A percentile compares a stretch with the other conserved stretches of the same genome.
Evolutionary conservation across 2,329 filamentous ascomycete genomes (phyloP).

Genomic region (Claviceps arundinis): DNA sequence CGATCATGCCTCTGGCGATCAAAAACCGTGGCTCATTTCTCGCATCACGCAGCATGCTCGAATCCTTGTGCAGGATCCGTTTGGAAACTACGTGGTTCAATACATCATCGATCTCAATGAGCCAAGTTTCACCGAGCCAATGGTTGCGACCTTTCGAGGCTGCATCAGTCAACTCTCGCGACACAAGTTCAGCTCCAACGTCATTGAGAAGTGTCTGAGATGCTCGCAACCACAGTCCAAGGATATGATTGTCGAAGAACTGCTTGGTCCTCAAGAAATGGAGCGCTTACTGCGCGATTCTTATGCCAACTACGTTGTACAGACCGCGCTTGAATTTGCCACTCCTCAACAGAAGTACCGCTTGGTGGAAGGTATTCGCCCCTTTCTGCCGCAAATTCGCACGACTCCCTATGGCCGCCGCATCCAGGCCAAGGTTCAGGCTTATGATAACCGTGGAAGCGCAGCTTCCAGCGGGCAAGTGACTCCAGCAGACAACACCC

Average conservation of each 20-base stretch:
- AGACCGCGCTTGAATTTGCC: conserved; percentile 83
- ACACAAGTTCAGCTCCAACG: conserved; percentile 98
- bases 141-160: conserved; percentile 69
- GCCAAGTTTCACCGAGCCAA: conserved; percentile 71
- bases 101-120: conserved; percentile 96
- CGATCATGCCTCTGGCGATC: conserved; percentile 81
- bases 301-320: conserved; percentile 95
- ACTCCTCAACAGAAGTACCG: conserved; percentile 59
- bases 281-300: conserved; percentile 83
- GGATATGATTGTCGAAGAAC: conserved; percentile 73
- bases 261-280: conserved; percentile 60
- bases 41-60: conserved; percentile 85
- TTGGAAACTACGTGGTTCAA: conserved; percentile 97
- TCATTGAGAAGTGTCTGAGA: conserved; percentile 91
- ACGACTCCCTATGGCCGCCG: conserved; percentile 89
- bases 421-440: conserved; percentile 75
- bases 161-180: conserved; percentile 63
- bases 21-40: conserved; percentile 75
- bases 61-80: conserved; percentile 84
- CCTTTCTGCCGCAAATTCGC: conserved; percentile 71
- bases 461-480: conserved; percentile 33
- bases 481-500: conserved; percentile 38
- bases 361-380: conserved; percentile 74
- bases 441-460: conserved; percentile 37
- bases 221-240: conserved; percentile 64